Evolutionary conservation across 768 basidiomycete genomes (phyloP).

Genomic region (Inosperma sp.): DNA sequence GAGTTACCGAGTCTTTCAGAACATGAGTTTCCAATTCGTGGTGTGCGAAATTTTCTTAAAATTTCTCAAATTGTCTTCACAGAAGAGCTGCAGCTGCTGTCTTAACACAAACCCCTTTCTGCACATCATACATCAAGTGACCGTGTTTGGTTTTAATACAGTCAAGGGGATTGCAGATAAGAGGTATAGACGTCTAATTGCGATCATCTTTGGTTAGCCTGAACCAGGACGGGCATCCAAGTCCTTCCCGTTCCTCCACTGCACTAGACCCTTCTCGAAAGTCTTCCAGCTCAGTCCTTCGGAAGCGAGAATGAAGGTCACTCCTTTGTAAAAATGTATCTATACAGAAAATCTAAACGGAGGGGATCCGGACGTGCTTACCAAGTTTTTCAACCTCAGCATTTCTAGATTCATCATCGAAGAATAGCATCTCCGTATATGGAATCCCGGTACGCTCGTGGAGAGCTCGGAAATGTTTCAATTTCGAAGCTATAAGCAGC

Average conservation of each 20-base stretch:
- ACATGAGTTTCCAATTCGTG: too few relatives aligned
- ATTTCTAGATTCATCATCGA: conserved; percentile 67
- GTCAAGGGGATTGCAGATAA: too few relatives aligned
- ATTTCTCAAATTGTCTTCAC: too few relatives aligned
- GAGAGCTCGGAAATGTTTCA: conserved; percentile 72
- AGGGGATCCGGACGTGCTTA: conserved; percentile 17
- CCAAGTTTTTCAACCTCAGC: conserved; percentile 59
- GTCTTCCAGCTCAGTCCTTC: conserved; percentile 54
- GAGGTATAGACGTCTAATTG: too few relatives aligned
- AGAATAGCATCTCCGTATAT: conserved; percentile 77
- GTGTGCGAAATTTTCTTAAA: too few relatives aligned
- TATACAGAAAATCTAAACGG: neutral
- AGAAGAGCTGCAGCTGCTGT: too few relatives aligned
- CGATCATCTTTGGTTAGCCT: too few relatives aligned
- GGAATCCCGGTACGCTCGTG: conserved; percentile 72
- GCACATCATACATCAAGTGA: too few relatives aligned
- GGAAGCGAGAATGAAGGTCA: conserved; percentile 73
- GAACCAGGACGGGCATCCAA: conserved; percentile 6
- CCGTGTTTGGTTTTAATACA: too few relatives aligned
- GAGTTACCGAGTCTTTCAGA: too few relatives aligned
- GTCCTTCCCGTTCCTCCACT: conserved; percentile 58
- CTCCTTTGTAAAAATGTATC: conserved; percentile 42
- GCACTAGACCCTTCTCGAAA: conserved; percentile 65
- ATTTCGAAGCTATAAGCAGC: conserved; percentile 63
- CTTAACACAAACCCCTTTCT: too few relatives aligned